phyloP scores from a whole-genome alignment of 2,329 filamentous ascomycete species.

The Clarireedia monteithiana region DNA sequence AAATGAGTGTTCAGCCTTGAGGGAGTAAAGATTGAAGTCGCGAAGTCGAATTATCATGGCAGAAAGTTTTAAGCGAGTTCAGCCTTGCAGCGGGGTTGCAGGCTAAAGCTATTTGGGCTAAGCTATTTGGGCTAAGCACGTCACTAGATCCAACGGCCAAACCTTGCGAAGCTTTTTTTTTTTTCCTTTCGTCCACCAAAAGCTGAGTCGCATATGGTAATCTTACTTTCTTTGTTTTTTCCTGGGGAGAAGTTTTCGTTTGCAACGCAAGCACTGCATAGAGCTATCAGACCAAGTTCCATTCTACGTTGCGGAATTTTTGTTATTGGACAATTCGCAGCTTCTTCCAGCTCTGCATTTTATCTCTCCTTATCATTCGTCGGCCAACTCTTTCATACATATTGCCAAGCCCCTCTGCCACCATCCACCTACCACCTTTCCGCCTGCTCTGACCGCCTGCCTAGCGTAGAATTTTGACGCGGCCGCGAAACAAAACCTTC shows the following conservation, averaged over 20 bases:
- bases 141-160: conserved; percentile 1
- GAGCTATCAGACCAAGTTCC: too few relatives aligned
- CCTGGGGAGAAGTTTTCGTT: too few relatives aligned
- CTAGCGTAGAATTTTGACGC: not conserved
- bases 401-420: not conserved
- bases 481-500: conserved; percentile 5
- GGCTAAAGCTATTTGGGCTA: conserved; percentile 1
- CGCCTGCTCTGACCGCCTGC: not conserved
- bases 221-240: too few relatives aligned
- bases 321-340: not conserved
- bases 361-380: not conserved
- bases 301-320: not conserved
- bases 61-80: conserved; percentile 2
- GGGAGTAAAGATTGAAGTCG: conserved; percentile 2
- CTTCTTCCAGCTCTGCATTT: not conserved
- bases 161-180: not conserved
- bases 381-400: not conserved
- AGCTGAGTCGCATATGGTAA: too few relatives aligned
- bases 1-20: conserved; percentile 10
- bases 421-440: not conserved
- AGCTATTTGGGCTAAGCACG: conserved; percentile 4
- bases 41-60: not conserved
- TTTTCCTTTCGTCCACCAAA: not conserved
- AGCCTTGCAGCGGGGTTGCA: conserved; percentile 5
- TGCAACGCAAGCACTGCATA: too few relatives aligned